Conservation (phyloP, 169 alveolate species). For the Eimeria sp. region DNA sequence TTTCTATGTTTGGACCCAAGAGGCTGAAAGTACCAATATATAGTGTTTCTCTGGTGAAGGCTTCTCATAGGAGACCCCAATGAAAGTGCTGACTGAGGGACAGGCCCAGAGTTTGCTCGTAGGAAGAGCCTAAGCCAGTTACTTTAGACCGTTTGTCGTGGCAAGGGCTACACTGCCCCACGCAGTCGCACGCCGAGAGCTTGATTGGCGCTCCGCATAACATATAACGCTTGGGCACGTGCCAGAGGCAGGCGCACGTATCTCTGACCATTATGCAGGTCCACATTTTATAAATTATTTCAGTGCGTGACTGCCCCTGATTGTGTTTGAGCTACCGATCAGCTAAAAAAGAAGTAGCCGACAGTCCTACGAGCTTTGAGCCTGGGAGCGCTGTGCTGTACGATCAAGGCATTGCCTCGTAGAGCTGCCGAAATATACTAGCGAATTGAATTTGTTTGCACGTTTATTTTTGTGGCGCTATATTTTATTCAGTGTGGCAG, state of each 20-base stretch:
- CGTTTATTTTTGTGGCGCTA: background rate
- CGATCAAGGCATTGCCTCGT: background rate
- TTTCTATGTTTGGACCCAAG: background rate
- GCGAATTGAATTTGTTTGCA: background rate
- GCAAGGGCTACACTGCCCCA: too few species aligned
- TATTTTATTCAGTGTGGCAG: background rate
- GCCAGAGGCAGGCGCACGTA: background rate
- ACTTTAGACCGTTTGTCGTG: too few species aligned
- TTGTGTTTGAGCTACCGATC: background rate
- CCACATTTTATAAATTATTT: too few species aligned
- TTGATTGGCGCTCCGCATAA: too few species aligned
- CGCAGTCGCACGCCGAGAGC: too few species aligned
- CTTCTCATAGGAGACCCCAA: background rate
- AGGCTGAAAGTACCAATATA: background rate
- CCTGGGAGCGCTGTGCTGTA: background rate
- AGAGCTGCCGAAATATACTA: background rate
- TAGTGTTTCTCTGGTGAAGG: background rate
- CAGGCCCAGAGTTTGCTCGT: background rate
- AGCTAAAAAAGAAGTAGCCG: background rate
- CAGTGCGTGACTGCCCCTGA: too few species aligned
- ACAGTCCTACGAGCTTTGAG: background rate
- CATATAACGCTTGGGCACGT: too few species aligned
- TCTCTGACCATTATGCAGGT: background rate
- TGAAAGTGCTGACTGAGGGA: background rate
- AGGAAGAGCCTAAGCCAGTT: too few species aligned